phyloP scores from a whole-genome alignment of 345 rosid species.

The Aurinia saxatilis region DNA sequence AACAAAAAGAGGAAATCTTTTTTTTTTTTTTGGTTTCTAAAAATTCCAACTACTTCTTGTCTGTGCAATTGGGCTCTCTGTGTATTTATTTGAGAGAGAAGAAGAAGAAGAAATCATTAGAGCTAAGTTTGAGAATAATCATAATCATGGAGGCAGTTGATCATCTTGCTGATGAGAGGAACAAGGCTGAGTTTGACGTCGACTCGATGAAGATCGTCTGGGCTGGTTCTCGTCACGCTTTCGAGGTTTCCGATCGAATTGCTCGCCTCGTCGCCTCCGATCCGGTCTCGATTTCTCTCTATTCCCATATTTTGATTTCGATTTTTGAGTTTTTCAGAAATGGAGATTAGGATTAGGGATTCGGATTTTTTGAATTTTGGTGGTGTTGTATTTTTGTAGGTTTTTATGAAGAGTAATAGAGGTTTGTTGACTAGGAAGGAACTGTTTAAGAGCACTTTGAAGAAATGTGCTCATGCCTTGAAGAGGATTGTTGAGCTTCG shows the following conservation, averaged over 20 bases:
- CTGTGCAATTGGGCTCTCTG: too few species aligned
- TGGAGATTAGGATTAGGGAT: neutral
- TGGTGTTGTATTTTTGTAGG: slow-evolving; percentile 28
- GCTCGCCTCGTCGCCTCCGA: slow-evolving; percentile 89
- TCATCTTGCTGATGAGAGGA: slow-evolving; percentile 66
- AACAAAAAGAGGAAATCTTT: neutral
- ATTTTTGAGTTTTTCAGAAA: neutral
- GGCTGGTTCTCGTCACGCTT: slow-evolving; percentile 85
- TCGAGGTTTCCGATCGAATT: slow-evolving; percentile 75
- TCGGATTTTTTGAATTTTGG: neutral
- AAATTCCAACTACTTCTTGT: too few species aligned
- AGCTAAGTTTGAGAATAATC: too few species aligned
- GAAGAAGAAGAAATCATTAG: too few species aligned
- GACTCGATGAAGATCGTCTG: slow-evolving; percentile 92
- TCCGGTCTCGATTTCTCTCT: slow-evolving; percentile 44
- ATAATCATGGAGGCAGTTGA: slow-evolving; percentile 48
- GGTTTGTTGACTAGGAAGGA: slow-evolving; percentile 70
- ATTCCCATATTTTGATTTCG: neutral
- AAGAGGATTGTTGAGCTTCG: slow-evolving; percentile 79
- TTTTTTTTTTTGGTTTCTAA: neutral
- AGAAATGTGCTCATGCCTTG: slow-evolving; percentile 85
- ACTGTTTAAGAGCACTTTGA: slow-evolving; percentile 80
- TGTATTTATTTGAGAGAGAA: too few species aligned
- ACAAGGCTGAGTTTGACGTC: slow-evolving; percentile 70
- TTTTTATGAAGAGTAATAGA: slow-evolving; percentile 71